Percentiles rank a stretch among this genome's conserved stretches.
Evolutionary conservation across 163 green algal species (phyloP).

Genomic region (Trebouxiophyceae sp.): DNA sequence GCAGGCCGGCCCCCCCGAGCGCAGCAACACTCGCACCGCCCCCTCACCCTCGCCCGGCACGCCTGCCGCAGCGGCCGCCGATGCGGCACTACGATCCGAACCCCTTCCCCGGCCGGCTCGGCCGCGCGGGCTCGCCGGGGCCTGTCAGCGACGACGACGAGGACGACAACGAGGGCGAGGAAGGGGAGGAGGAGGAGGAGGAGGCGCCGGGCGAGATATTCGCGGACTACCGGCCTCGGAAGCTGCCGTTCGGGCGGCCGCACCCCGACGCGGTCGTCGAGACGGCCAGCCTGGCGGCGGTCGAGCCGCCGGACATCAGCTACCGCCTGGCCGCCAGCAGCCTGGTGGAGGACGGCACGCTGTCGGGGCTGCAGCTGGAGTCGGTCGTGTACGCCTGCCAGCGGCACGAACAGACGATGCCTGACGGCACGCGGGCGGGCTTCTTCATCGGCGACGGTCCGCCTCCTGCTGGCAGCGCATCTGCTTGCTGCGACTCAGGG

Average conservation of each 20-base stretch:
- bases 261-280: conserved; percentile 73
- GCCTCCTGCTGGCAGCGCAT: too few species aligned
- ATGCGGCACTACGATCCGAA: too few species aligned
- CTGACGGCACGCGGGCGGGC: conserved; percentile 23
- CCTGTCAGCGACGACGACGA: too few species aligned
- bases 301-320: conserved; percentile 48
- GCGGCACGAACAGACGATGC: conserved; percentile 26
- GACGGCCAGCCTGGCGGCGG: conserved; percentile 44
- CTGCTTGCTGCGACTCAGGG: too few species aligned
- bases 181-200: conserved; percentile 23
- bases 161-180: conserved; percentile 32
- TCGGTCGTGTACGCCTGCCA: conserved; percentile 38
- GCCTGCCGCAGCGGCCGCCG: too few species aligned
- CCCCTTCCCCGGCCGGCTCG: too few species aligned
- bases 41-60: too few species aligned
- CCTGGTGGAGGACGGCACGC: conserved; percentile 17
- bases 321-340: conserved; percentile 25
- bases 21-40: too few species aligned
- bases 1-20: too few species aligned
- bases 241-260: conserved; percentile 32
- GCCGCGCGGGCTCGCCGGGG: too few species aligned
- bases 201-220: conserved; percentile 19
- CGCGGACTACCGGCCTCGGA: conserved; percentile 35
- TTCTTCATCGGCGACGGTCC: conserved; percentile 51
- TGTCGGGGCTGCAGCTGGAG: conserved; percentile 38